A percentile compares a stretch with the other conserved stretches of the same genome.
phyloP scores from a whole-genome alignment of 1,139 yeast genomes.

The Pichia sp. region DNA sequence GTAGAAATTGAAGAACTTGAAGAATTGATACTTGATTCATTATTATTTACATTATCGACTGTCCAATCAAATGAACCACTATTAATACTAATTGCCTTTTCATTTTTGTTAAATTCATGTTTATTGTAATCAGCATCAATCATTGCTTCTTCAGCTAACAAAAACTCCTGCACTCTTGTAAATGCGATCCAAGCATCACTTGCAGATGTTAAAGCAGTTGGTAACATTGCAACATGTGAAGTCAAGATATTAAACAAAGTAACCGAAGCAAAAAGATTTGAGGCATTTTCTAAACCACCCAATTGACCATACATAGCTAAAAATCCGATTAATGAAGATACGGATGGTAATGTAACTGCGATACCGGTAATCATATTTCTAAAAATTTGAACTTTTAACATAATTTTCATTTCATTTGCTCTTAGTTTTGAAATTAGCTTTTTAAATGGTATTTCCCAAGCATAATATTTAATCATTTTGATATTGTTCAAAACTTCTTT shows the following conservation, averaged over 20 bases:
- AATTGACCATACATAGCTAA: slow-evolving; percentile 38
- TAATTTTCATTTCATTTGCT: slow-evolving; percentile 38
- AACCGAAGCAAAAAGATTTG: slow-evolving; percentile 45
- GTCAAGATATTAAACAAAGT: slow-evolving; percentile 48
- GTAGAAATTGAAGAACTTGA: not conserved
- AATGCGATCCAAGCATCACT: slow-evolving; percentile 52
- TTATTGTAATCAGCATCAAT: slow-evolving; percentile 22
- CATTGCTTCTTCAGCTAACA: slow-evolving; percentile 35
- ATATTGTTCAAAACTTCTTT: slow-evolving; percentile 43
- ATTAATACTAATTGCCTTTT: slow-evolving; percentile 40
- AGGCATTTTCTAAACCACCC: slow-evolving; percentile 28
- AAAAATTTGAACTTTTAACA: slow-evolving; percentile 39
- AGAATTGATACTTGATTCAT: not conserved
- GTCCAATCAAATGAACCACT: slow-evolving; percentile 63
- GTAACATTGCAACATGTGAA: slow-evolving; percentile 46
- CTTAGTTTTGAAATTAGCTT: slow-evolving; percentile 35
- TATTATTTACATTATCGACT: slow-evolving; percentile 33
- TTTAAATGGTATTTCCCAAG: slow-evolving; percentile 49
- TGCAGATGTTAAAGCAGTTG: slow-evolving; percentile 46
- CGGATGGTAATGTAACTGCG: slow-evolving; percentile 40
- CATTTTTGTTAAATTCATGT: slow-evolving; percentile 5
- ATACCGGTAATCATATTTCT: slow-evolving; percentile 40
- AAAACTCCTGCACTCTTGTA: slow-evolving; percentile 39
- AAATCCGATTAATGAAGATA: slow-evolving; percentile 47
- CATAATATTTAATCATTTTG: slow-evolving; percentile 44